Conservation (phyloP, 2,329 filamentous ascomycete genomes). For the Stromatinia cepivora region DNA sequence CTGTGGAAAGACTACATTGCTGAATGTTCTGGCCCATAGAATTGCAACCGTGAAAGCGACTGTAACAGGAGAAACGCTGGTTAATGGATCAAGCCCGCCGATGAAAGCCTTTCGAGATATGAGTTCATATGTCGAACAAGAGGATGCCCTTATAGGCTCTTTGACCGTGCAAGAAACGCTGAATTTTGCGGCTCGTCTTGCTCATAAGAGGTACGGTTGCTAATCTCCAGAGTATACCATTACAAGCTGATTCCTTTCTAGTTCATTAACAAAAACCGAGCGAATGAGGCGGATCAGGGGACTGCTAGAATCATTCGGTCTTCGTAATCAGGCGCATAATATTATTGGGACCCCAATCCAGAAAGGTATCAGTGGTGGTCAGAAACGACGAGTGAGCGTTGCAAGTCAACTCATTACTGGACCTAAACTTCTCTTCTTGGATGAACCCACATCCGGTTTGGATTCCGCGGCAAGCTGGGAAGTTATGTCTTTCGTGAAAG, state of each 20-base stretch:
- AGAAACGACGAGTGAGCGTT: conserved; percentile 78
- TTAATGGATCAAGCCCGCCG: conserved; percentile 62
- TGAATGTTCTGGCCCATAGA: conserved; percentile 73
- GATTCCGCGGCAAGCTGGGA: conserved; percentile 63
- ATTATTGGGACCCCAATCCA: conserved; percentile 79
- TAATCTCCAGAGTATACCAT: neutral
- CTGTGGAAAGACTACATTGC: conserved; percentile 78
- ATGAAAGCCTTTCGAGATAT: conserved; percentile 61
- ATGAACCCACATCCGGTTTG: conserved; percentile 84
- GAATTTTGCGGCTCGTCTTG: conserved; percentile 71
- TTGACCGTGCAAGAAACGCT: conserved; percentile 80
- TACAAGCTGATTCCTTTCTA: conserved; percentile 29
- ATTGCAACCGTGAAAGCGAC: conserved; percentile 54
- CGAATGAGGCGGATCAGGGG: conserved; percentile 62
- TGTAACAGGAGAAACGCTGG: conserved; percentile 54
- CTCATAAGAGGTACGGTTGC: conserved; percentile 52
- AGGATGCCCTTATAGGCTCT: conserved; percentile 79
- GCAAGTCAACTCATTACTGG: conserved; percentile 79
- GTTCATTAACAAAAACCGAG: conserved; percentile 51
- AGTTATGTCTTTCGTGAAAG: conserved; percentile 67
- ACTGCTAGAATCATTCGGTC: conserved; percentile 71
- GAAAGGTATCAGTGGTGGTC: conserved; percentile 81
- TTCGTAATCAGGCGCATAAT: conserved; percentile 66
- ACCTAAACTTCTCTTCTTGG: conserved; percentile 65
- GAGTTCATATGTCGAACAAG: conserved; percentile 81